These are phyloP conservation scores for Clohesyomyces aquaticus DNA, from an alignment of 495 filamentous ascomycete genomes.

Conservation along the genomic window DNA sequence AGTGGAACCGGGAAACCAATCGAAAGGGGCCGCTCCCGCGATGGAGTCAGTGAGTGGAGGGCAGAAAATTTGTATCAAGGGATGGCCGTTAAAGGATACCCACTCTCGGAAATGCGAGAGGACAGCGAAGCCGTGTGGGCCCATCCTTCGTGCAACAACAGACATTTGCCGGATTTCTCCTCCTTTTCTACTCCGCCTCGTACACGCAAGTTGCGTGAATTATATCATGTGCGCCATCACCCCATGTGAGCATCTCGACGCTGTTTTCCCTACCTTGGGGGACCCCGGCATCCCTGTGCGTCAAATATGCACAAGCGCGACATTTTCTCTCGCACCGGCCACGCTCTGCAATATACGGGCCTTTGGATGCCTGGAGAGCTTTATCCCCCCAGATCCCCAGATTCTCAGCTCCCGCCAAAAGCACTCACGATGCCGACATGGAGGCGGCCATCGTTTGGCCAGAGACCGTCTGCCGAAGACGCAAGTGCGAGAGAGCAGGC, in stretches of 20 bases:
- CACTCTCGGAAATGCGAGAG: no score
- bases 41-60: no score
- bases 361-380: neutral
- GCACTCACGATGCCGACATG: slow-evolving; percentile 2
- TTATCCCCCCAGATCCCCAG: neutral
- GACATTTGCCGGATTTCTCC: neutral
- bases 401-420: neutral
- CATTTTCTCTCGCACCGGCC: slow-evolving; percentile 1
- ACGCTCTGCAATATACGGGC: neutral
- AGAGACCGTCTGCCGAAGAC: neutral
- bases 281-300: slow-evolving; percentile 14
- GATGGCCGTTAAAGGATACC: no score
- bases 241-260: neutral
- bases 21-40: no score
- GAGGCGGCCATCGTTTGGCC: neutral
- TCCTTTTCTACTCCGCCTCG: neutral
- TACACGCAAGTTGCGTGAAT: neutral
- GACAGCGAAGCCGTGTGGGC: neutral
- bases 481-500: neutral
- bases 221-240: neutral
- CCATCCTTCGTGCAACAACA: slow-evolving; percentile 2
- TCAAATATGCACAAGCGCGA: slow-evolving; percentile 9
- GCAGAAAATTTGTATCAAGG: no score
- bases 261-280: neutral
- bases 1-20: no score